phyloP scores from a whole-genome alignment of 2,329 filamentous ascomycete genomes.

The Fusarium goolgardi region DNA sequence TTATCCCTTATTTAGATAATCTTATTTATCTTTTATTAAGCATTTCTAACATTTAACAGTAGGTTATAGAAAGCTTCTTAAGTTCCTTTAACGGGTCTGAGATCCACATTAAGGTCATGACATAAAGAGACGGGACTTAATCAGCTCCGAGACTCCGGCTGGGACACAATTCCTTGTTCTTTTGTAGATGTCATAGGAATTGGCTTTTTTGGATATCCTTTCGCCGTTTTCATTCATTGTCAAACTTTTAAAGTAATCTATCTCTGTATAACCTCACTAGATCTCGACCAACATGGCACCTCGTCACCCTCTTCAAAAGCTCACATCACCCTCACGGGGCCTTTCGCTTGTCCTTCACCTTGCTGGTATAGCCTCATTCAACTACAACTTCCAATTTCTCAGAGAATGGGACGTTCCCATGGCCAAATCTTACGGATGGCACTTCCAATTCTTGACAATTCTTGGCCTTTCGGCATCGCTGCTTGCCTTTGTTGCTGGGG shows the following conservation, averaged over 20 bases:
- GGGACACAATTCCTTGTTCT: conserved; percentile 19
- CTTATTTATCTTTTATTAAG: too few species aligned
- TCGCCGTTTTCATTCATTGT: background rate
- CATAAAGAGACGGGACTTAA: conserved; percentile 26
- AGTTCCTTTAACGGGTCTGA: background rate
- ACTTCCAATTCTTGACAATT: conserved; percentile 80
- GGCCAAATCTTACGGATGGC: conserved; percentile 71
- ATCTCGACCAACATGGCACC: conserved; percentile 51
- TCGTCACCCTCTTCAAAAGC: conserved; percentile 71
- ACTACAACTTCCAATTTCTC: conserved; percentile 65
- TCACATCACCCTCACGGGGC: conserved; percentile 72
- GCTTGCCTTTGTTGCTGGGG: conserved; percentile 69
- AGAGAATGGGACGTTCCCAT: conserved; percentile 62
- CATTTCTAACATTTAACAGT: too few species aligned
- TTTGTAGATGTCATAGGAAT: conserved; percentile 13
- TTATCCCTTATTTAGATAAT: too few species aligned
- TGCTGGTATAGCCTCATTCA: conserved; percentile 64
- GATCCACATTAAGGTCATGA: conserved; percentile 43
- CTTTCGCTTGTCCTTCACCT: conserved; percentile 72
- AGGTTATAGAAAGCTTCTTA: background rate
- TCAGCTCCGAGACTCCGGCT: conserved; percentile 35
- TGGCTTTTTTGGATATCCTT: background rate
- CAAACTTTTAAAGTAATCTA: background rate
- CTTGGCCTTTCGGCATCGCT: conserved; percentile 73
- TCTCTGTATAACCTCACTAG: background rate